Conservation (phyloP, 352 stramenopile species). For the Globisporangium acanthophoron region DNA sequence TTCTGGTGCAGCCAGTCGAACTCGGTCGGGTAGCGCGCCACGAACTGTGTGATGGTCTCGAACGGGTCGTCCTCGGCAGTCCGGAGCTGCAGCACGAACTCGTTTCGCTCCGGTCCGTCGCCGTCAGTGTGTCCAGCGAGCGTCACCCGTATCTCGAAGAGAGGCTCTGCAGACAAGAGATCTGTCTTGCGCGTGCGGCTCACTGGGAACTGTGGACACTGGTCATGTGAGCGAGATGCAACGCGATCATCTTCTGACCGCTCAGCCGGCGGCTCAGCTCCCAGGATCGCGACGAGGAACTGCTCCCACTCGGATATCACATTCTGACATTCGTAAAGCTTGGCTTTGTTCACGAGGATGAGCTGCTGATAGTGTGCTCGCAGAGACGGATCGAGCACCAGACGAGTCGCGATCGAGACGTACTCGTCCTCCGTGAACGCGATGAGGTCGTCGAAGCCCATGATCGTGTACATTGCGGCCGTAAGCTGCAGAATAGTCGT, state of each 20-base stretch:
- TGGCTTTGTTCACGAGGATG: slow-evolving; percentile 27
- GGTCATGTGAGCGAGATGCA: not conserved
- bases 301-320: slow-evolving; percentile 42
- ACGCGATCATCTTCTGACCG: not conserved
- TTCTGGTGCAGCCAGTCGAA: slow-evolving; percentile 24
- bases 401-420: slow-evolving; percentile 14
- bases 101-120: not conserved
- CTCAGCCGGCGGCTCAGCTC: slow-evolving; percentile 4
- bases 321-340: slow-evolving; percentile 26
- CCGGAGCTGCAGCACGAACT: slow-evolving; percentile 2
- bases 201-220: not conserved
- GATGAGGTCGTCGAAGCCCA: slow-evolving; percentile 32
- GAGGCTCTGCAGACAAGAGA: not conserved
- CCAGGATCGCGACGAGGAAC: slow-evolving; percentile 25
- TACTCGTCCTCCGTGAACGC: slow-evolving; percentile 19
- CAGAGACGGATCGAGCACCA: slow-evolving; percentile 25
- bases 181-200: not conserved
- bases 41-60: not conserved
- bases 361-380: slow-evolving; percentile 9
- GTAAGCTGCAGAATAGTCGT: slow-evolving; percentile 64
- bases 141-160: slow-evolving; percentile 2
- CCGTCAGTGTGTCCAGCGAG: not conserved
- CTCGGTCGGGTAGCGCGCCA: slow-evolving; percentile 7
- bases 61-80: slow-evolving; percentile 20
- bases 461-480: slow-evolving; percentile 50